Evolutionary conservation across 176 grass and related monocot species (phyloP).

Genomic region (Thalia dealbata): DNA sequence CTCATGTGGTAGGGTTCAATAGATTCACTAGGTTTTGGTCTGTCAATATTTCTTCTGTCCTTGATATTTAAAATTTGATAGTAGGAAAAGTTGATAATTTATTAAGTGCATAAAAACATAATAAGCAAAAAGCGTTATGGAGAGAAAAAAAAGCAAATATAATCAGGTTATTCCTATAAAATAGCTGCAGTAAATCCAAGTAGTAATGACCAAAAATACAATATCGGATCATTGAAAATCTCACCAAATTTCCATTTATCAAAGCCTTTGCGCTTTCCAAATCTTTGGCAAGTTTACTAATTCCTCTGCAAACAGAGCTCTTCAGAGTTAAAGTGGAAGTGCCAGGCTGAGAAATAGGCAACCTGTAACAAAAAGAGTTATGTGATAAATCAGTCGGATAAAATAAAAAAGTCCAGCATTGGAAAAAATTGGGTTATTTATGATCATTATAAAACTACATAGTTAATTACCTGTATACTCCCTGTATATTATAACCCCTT

Average conservation of each 20-base stretch:
- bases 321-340: slow-evolving; percentile 31
- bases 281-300: slow-evolving; percentile 59
- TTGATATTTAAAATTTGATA: too few species aligned
- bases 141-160: background rate
- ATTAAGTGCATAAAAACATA: background rate
- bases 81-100: background rate
- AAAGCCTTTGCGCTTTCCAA: slow-evolving; percentile 67
- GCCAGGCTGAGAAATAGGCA: slow-evolving; percentile 41
- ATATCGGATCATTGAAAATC: background rate
- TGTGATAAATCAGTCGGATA: background rate
- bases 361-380: slow-evolving; percentile 23
- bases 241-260: slow-evolving; percentile 65
- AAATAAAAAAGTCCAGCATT: slow-evolving; percentile 1
- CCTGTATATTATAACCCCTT: too few species aligned
- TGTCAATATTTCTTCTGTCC: too few species aligned
- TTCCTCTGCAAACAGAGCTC: slow-evolving; percentile 55
- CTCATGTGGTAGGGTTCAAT: too few species aligned
- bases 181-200: too few species aligned
- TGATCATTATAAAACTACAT: background rate
- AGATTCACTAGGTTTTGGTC: too few species aligned
- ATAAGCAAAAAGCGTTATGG: background rate
- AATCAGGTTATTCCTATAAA: background rate
- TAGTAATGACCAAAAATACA: background rate
- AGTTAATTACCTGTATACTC: too few species aligned
- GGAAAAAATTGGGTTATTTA: background rate